These are phyloP conservation scores for Mollisiaceae sp. DNA, from an alignment of 2,329 filamentous ascomycete genomes.

Conservation along the genomic window DNA sequence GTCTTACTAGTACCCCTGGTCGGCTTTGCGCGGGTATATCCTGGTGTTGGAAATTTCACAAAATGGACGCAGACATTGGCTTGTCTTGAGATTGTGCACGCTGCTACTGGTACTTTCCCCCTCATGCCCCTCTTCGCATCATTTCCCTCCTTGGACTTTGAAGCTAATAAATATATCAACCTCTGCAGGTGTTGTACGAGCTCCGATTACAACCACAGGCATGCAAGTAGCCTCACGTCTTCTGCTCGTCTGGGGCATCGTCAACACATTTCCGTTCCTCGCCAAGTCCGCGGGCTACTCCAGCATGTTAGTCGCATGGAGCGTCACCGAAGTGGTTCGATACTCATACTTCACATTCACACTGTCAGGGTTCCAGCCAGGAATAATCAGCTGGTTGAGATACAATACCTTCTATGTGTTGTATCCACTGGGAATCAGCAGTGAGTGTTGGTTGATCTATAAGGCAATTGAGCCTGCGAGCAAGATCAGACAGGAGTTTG, in stretches of 20 bases:
- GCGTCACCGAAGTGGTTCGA: slow-evolving; percentile 86
- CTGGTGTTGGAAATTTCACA: slow-evolving; percentile 67
- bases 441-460: slow-evolving; percentile 84
- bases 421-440: slow-evolving; percentile 89
- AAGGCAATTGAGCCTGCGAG: slow-evolving; percentile 66
- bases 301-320: slow-evolving; percentile 86
- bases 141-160: not conserved
- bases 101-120: slow-evolving; percentile 66
- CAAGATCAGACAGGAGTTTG: slow-evolving; percentile 55
- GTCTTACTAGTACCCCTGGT: slow-evolving; percentile 56
- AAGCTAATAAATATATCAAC: slow-evolving; percentile 27
- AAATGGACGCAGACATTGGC: slow-evolving; percentile 86
- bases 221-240: slow-evolving; percentile 91
- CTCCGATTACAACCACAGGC: slow-evolving; percentile 80
- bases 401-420: slow-evolving; percentile 94
- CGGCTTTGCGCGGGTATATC: slow-evolving; percentile 65
- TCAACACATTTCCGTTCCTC: slow-evolving; percentile 73
- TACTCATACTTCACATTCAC: slow-evolving; percentile 89
- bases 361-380: slow-evolving; percentile 66
- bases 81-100: slow-evolving; percentile 82
- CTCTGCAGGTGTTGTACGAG: slow-evolving; percentile 75
- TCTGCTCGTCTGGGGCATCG: slow-evolving; percentile 86
- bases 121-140: not conserved
- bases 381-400: slow-evolving; percentile 75
- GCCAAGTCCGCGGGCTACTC: slow-evolving; percentile 68